phyloP scores from a whole-genome alignment of 257 asterid genomes.

The Forsythia viridissima region DNA sequence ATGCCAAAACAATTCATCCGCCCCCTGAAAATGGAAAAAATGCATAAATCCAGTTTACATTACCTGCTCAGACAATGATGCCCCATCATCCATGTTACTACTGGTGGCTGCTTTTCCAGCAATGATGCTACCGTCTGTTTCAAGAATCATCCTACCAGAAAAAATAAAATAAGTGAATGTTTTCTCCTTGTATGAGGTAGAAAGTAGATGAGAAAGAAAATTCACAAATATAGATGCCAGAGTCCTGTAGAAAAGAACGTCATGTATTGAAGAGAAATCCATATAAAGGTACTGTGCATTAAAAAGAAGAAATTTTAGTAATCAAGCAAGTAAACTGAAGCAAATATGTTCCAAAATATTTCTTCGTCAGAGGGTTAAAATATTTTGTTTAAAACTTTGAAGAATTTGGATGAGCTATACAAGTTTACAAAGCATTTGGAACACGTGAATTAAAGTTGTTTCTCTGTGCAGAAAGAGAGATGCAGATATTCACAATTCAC shows the following conservation, averaged over 20 bases:
- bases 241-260: background rate
- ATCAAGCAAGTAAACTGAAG: background rate
- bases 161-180: background rate
- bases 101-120: constrained; percentile 90
- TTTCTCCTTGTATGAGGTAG: background rate
- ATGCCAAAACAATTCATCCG: background rate
- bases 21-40: background rate
- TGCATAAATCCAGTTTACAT: background rate
- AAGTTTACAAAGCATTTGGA: background rate
- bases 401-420: background rate
- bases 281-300: background rate
- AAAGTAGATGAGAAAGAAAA: background rate
- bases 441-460: background rate
- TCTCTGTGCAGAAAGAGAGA: background rate
- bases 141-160: constrained; percentile 73
- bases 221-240: background rate
- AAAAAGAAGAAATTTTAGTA: background rate
- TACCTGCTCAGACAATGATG: constrained; percentile 93
- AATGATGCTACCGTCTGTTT: constrained; percentile 83
- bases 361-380: background rate
- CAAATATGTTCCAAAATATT: background rate
- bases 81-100: constrained; percentile 73
- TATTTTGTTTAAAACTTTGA: background rate
- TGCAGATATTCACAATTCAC: no score
- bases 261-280: background rate